Evolutionary conservation across 345 rosid species (phyloP), one percentile per base, ranked within the genome.

Genomic region (Eucalyptus fibrosa): DNA sequence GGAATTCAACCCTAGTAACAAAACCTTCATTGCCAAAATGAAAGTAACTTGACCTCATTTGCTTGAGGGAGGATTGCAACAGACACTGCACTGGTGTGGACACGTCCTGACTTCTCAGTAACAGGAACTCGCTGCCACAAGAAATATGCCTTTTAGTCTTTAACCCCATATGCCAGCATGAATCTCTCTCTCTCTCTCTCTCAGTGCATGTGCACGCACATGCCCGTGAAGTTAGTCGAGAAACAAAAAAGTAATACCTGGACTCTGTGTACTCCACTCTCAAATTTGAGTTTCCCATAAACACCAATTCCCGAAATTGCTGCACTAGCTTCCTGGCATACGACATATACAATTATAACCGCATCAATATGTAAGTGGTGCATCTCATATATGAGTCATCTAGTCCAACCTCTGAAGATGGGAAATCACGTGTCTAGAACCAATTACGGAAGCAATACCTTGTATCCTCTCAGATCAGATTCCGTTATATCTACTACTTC

Each of bases 41-140:
- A 28, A 51, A 51, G 50, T 24, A 60, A 50, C 50, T 55, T 86
- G 59, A 89, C 99, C 99, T 98, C 96, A 93, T 96, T 96, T 90
- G 99, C 99, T 92, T 98, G 99, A 51, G 99, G 99, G 90, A 98
- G 99, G 93, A 97, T 95, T 65, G 99, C 99, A 92, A 98, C 97
- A 87, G 99, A 98, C 89, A 98, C 96, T 32, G 99, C 99, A 91
- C 99, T 96, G 34, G 99, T 97, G 93, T 96, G 99, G 91, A 98
- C 93, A 45, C 97, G 94, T 45, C 99, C 99, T 90, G 95, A 95
- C 92, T 97, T 98, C 94, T 98, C 99, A 3, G 99, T 98, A 50
- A 95, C 94, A 53, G 99, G 99, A 92, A 98, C 98, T 86, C 99
- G 98, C 99, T 98, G 98, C 93, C 87, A 87, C 89, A 91, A 92